Conservation (phyloP, 371 early-diverging fungal species). For the Dichotomocladium elegans region DNA sequence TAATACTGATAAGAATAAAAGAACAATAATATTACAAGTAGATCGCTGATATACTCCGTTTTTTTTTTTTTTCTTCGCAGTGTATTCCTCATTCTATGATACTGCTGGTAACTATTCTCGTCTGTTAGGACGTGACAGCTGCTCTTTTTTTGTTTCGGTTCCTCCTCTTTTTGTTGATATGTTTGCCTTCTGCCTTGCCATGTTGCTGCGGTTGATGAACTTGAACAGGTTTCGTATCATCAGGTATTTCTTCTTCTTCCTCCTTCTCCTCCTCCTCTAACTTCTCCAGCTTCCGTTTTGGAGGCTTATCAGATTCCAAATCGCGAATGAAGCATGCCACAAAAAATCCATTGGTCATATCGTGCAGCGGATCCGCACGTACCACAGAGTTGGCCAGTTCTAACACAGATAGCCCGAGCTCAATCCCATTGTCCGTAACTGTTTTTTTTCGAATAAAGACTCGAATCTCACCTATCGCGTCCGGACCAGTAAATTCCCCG, state of each 20-base stretch:
- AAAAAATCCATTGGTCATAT: constrained; percentile 83
- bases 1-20: too few relatives aligned
- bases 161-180: constrained; percentile 1
- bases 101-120: neutral
- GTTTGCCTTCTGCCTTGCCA: too few relatives aligned
- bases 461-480: neutral
- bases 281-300: neutral
- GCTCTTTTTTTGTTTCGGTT: constrained; percentile 1
- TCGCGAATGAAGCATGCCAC: constrained; percentile 75
- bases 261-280: neutral
- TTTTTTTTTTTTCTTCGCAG: too few relatives aligned
- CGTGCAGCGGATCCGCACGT: constrained; percentile 65
- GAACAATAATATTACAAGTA: too few relatives aligned
- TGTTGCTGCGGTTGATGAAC: neutral
- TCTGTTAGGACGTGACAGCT: neutral
- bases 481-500: constrained; percentile 21
- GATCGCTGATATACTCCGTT: too few relatives aligned
- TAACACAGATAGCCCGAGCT: too few relatives aligned
- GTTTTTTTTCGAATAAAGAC: neutral
- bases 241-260: neutral
- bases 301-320: neutral
- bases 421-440: neutral
- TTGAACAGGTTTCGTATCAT: neutral
- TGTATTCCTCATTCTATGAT: neutral
- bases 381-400: constrained; percentile 60